A percentile compares a stretch with the other conserved stretches of the same genome.
These are phyloP conservation scores for Lecanicillium sp. DNA, from an alignment of 2,329 filamentous ascomycete species.

Conservation along the genomic window DNA sequence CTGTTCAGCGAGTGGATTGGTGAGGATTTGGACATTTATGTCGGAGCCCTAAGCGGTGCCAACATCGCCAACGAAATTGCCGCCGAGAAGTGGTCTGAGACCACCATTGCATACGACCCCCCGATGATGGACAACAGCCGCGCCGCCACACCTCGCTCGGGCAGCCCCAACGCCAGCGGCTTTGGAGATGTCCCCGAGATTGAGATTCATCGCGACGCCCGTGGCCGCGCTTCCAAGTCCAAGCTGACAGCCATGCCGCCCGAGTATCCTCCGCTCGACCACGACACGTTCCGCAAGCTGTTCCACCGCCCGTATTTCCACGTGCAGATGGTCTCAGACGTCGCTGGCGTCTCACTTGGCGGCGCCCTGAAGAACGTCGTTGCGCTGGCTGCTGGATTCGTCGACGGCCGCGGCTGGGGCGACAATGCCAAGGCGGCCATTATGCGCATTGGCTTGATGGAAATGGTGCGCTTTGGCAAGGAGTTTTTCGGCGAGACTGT, in stretches of 20 bases:
- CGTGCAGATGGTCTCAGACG: constrained; percentile 85
- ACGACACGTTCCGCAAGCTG: constrained; percentile 71
- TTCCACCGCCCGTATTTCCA: constrained; percentile 98
- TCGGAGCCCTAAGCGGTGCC: constrained; percentile 86
- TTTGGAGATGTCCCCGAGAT: constrained; percentile 44
- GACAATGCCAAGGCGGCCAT: constrained; percentile 98
- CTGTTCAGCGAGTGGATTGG: constrained; percentile 95
- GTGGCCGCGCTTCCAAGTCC: constrained; percentile 57
- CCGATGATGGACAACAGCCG: constrained; percentile 74
- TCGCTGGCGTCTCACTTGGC: constrained; percentile 91
- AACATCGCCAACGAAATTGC: constrained; percentile 97
- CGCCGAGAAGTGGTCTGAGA: constrained; percentile 92
- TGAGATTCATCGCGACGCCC: constrained; percentile 57
- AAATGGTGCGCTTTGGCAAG: constrained; percentile 95
- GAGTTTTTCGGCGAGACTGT: constrained; percentile 84
- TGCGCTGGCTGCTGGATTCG: constrained; percentile 87
- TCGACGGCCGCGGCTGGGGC: constrained; percentile 92
- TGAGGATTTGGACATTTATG: constrained; percentile 86
- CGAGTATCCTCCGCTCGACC: constrained; percentile 81
- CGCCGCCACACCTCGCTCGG: constrained; percentile 47
- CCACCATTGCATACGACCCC: constrained; percentile 92
- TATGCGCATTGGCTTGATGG: constrained; percentile 90
- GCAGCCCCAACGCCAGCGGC: constrained; percentile 40
- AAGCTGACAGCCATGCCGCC: constrained; percentile 67
- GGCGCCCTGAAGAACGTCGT: constrained; percentile 97